Percentiles rank a stretch among this genome's conserved stretches.
Evolutionary conservation across 2,329 filamentous ascomycete genomes (phyloP).

Genomic region (Penicillium freii): DNA sequence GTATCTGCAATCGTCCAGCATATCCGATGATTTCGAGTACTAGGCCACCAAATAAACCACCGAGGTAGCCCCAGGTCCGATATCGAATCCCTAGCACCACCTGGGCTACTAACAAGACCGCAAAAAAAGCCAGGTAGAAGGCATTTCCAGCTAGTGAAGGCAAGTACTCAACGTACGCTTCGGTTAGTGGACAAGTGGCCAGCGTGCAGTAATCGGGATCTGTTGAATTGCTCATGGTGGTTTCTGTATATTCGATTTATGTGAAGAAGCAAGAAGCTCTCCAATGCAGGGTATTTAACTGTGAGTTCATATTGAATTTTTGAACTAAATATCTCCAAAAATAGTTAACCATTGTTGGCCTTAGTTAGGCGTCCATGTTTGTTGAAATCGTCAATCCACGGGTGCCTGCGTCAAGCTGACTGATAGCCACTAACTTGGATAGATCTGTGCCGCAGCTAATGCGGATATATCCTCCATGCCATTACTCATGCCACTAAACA

Average conservation of each 20-base stretch:
- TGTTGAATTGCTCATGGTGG: not conserved
- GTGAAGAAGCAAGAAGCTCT: not conserved
- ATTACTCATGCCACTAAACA: not conserved
- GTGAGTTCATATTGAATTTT: not conserved
- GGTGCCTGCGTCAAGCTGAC: not conserved
- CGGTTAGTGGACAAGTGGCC: constrained; percentile 10
- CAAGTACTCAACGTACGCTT: constrained; percentile 12
- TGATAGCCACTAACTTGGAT: not conserved
- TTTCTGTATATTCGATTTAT: not conserved
- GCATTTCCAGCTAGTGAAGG: constrained; percentile 16
- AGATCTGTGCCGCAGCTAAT: not conserved
- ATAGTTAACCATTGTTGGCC: not conserved
- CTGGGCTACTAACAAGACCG: constrained; percentile 7
- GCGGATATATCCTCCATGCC: not conserved
- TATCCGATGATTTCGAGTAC: constrained; percentile 3
- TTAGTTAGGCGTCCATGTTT: too few relatives aligned
- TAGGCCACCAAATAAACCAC: not conserved
- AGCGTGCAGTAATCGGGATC: constrained; percentile 12
- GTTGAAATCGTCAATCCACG: not conserved
- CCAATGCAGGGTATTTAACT: not conserved
- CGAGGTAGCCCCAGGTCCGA: constrained; percentile 13
- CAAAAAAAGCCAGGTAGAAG: constrained; percentile 13
- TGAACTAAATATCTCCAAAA: not conserved
- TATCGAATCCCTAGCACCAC: constrained; percentile 6
- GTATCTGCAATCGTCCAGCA: constrained; percentile 3